phyloP scores from a whole-genome alignment of 2,329 filamentous ascomycete species.

The Calonectria montana region DNA sequence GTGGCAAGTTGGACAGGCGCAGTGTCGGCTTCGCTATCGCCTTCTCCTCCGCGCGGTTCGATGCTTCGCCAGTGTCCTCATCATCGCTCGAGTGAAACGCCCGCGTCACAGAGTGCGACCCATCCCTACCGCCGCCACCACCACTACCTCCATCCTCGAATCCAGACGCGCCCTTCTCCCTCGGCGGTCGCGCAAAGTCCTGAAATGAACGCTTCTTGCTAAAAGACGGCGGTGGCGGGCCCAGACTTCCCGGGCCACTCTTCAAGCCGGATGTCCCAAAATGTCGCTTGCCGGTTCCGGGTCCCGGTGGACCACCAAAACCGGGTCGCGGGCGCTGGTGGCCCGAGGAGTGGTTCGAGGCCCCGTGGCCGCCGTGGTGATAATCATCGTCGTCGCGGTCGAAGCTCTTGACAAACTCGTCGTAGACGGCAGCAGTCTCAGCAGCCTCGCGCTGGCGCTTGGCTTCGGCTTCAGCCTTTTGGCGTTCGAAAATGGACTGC shows the following conservation, averaged over 20 bases:
- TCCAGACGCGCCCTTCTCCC: conserved; percentile 46
- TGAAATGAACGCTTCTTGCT: conserved; percentile 65
- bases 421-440: conserved; percentile 87
- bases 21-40: conserved; percentile 72
- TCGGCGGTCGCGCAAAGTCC: conserved; percentile 52
- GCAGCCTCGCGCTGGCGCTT: conserved; percentile 86
- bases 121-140: conserved; percentile 40
- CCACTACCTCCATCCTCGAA: conserved; percentile 48
- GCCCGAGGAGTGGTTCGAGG: conserved; percentile 19
- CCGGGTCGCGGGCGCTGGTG: conserved; percentile 40
- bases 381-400: conserved; percentile 68
- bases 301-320: conserved; percentile 40
- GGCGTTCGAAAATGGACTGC: conserved; percentile 88
- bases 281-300: conserved; percentile 67
- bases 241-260: conserved; percentile 73
- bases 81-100: conserved; percentile 79
- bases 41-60: conserved; percentile 64
- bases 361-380: conserved; percentile 17
- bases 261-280: conserved; percentile 68
- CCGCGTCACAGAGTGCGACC: conserved; percentile 70
- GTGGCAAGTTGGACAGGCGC: conserved; percentile 70
- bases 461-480: conserved; percentile 89
- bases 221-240: conserved; percentile 61
- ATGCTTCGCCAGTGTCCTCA: conserved; percentile 59
- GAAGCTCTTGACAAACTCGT: conserved; percentile 88